phyloP scores from a whole-genome alignment of 1,284 basidiomycete genomes.

The Lignosus rhinocerotis region DNA sequence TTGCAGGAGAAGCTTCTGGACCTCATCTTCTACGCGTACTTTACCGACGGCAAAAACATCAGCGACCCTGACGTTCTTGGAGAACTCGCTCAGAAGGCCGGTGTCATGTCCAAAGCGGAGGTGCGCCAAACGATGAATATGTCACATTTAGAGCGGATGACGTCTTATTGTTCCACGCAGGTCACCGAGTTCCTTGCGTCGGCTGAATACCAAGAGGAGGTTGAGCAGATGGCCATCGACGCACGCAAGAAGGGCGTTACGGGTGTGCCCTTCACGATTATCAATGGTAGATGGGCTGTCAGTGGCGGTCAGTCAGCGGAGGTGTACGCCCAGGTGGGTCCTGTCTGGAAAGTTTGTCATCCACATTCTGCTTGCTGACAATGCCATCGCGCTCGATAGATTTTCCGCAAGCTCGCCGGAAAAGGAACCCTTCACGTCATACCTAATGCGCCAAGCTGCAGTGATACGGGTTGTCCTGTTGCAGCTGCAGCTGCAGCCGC shows the following conservation, averaged over 20 bases:
- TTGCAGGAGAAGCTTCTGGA: constrained; percentile 60
- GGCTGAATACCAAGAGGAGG: constrained; percentile 66
- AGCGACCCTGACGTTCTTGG: constrained; percentile 59
- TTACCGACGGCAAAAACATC: constrained; percentile 68
- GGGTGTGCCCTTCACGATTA: constrained; percentile 79
- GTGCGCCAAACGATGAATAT: constrained; percentile 36
- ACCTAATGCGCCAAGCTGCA: constrained; percentile 20
- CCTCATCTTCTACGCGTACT: constrained; percentile 65
- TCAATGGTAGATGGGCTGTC: constrained; percentile 78
- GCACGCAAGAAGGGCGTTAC: constrained; percentile 72
- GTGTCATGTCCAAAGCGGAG: constrained; percentile 63
- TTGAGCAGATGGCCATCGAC: constrained; percentile 65
- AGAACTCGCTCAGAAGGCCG: constrained; percentile 56
- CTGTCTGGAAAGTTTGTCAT: not conserved
- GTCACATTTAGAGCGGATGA: constrained; percentile 5
- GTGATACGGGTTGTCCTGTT: constrained; percentile 3
- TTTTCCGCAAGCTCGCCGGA: constrained; percentile 39
- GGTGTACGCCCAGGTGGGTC: constrained; percentile 68
- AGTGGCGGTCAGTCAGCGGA: constrained; percentile 74
- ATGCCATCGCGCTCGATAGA: constrained; percentile 18
- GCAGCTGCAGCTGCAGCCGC: constrained; percentile 9
- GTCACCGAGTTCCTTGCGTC: constrained; percentile 61
- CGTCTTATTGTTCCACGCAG: constrained; percentile 25
- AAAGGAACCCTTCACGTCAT: constrained; percentile 19
- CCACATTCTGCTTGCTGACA: constrained; percentile 4